Evolutionary conservation across 2,329 filamentous ascomycete genomes (phyloP), one percentile per base, ranked within the genome.

Genomic region (Simplicillium sp.): DNA sequence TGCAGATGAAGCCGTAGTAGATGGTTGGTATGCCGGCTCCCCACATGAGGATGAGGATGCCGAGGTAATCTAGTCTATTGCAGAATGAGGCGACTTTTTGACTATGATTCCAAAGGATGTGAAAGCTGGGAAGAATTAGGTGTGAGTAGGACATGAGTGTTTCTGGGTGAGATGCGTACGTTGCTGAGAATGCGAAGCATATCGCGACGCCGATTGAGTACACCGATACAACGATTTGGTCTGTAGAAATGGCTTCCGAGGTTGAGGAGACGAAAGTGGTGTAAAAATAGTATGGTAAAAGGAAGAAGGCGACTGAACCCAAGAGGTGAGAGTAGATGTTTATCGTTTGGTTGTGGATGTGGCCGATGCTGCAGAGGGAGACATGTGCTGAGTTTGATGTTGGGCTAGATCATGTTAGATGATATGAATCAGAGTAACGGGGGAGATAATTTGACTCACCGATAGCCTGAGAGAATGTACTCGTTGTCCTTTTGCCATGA

Each of bases 161-260:
- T 33, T 5, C 13, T n/a, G 15, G 31, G 15, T 33, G 15, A 33
- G 31, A 5, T 6, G 18, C 28, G 36, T n/a, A 49, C 47, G 38
- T 46, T 25, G 46, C 25, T 7, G 47, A 49, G 37, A 48, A 44
- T 14, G 39, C 17, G 17, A 48, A 48, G 40, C 48, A 50, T 13
- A 47, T 39, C 25, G 46, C 44, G 17, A 48, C 48, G 13, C 46
- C 46, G 2, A 45, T 14, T 29, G 38, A 50, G 38, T 50, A 50
- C 3, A 38, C 39, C 15, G 43, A 44, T 18, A 46, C 38, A 7
- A 48, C 46, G 7, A 48, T 11, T 18, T 47, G 3, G 16, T 50
- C 48, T 14, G 34, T 41, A 6, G 7, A 6, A 9, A 29, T 31
- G 2, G 11, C 38, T 11, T 36, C 15, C 15, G 31, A 7, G 11